These are phyloP conservation scores for Curvularia verruculosa DNA, from an alignment of 2,329 filamentous ascomycete genomes.

Conservation along the genomic window DNA sequence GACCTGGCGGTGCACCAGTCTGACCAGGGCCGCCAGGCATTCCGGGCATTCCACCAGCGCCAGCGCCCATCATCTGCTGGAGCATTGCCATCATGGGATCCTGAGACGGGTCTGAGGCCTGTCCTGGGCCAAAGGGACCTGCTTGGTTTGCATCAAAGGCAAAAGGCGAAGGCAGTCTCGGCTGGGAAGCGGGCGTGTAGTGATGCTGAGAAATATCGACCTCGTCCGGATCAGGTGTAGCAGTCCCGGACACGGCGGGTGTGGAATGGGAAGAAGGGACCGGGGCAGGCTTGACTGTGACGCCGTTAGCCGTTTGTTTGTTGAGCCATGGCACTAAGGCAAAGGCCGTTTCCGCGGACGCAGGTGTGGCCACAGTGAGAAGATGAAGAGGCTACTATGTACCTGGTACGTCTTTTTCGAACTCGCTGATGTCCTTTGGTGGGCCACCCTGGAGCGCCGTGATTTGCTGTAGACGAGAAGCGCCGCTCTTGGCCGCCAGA, in stretches of 20 bases:
- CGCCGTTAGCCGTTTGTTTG: conserved; percentile 28
- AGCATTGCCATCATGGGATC: conserved; percentile 74
- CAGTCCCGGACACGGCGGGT: conserved; percentile 33
- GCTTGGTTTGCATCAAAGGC: conserved; percentile 36
- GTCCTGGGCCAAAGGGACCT: conserved; percentile 27
- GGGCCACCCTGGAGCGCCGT: conserved; percentile 68
- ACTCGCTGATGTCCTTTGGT: conserved; percentile 42
- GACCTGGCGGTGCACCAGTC: conserved; percentile 45
- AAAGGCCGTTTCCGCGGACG: conserved; percentile 13
- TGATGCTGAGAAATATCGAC: conserved; percentile 79
- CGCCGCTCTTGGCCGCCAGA: conserved; percentile 76
- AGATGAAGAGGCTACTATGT: conserved; percentile 23
- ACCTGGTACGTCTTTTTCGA: conserved; percentile 46
- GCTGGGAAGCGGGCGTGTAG: conserved; percentile 62
- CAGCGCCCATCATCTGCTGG: conserved; percentile 69
- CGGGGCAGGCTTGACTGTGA: conserved; percentile 31
- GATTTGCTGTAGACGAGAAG: conserved; percentile 74
- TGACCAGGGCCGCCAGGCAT: conserved; percentile 37
- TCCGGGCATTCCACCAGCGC: conserved; percentile 45
- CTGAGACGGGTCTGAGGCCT: conserved; percentile 24
- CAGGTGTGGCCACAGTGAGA: not conserved
- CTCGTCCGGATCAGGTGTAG: conserved; percentile 68
- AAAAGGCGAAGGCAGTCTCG: conserved; percentile 48
- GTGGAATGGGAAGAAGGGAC: conserved; percentile 22
- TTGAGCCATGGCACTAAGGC: not conserved